Evolutionary conservation across 768 basidiomycete genomes (phyloP).

Genomic region (Suillus hirtellus): DNA sequence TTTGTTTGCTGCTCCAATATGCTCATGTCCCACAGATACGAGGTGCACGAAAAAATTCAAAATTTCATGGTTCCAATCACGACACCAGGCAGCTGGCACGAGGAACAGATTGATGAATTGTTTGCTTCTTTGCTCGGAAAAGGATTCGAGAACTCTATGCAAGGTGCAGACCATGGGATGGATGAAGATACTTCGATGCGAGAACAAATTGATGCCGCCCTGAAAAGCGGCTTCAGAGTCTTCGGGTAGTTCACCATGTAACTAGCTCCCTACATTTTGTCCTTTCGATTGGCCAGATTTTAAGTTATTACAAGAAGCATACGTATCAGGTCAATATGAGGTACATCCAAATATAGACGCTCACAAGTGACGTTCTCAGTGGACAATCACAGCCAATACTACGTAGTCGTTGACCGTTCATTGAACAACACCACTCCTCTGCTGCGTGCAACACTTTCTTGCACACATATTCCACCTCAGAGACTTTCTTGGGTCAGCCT

Average conservation of each 20-base stretch:
- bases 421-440: neutral
- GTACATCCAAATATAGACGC: constrained; percentile 28
- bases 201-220: constrained; percentile 31
- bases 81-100: constrained; percentile 75
- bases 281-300: neutral
- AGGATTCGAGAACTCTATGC: constrained; percentile 50
- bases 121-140: constrained; percentile 86
- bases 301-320: neutral
- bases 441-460: no score
- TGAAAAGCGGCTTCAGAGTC: constrained; percentile 53
- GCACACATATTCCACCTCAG: neutral
- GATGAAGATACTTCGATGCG: constrained; percentile 31
- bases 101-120: constrained; percentile 94
- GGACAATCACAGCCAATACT: constrained; percentile 5
- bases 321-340: neutral
- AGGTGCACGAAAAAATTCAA: constrained; percentile 93
- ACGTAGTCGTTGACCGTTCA: neutral
- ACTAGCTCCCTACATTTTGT: neutral
- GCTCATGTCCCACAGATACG: constrained; percentile 58
- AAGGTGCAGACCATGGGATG: constrained; percentile 23
- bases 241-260: constrained; percentile 47
- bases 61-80: constrained; percentile 95
- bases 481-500: neutral
- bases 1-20: neutral
- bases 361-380: constrained; percentile 11